These are phyloP conservation scores for Musa balbisiana DNA, from an alignment of 202 grass and related monocot species.

Conservation along the genomic window DNA sequence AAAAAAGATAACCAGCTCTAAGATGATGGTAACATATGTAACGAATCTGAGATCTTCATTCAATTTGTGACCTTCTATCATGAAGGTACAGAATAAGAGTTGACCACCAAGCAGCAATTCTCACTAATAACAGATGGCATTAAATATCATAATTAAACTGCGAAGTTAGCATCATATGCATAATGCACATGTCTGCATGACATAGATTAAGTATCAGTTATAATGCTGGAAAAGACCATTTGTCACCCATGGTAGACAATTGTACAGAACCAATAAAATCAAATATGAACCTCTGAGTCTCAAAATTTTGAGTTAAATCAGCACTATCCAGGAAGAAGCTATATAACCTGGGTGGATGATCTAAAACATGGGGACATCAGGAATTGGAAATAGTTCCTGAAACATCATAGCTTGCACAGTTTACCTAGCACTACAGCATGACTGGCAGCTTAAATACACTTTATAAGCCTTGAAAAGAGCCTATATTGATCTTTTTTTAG, in stretches of 20 bases:
- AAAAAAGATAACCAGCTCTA: neutral
- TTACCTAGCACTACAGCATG: neutral
- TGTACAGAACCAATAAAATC: conserved; percentile 57
- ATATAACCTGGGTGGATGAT: conserved; percentile 76
- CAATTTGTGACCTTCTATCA: neutral
- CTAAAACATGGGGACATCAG: conserved; percentile 24
- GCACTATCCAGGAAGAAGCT: conserved; percentile 93
- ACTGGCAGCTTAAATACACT: neutral
- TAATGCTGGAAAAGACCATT: conserved; percentile 38
- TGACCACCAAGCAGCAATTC: neutral
- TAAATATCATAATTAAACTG: neutral
- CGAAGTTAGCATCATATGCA: too few species aligned
- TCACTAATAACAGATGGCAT: neutral
- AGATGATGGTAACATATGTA: neutral
- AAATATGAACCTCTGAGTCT: conserved; percentile 52
- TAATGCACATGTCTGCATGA: neutral
- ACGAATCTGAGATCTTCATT: neutral
- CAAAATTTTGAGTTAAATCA: conserved; percentile 77
- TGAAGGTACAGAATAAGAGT: neutral
- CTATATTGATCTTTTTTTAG: too few species aligned
- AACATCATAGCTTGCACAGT: neutral
- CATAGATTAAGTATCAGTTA: neutral
- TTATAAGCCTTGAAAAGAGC: neutral
- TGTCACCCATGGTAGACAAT: conserved; percentile 95
- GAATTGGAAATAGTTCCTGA: neutral